A percentile compares a stretch with the other conserved stretches of the same genome.
phyloP scores from a whole-genome alignment of 495 filamentous ascomycete species.

The Glutinoglossum americanum region DNA sequence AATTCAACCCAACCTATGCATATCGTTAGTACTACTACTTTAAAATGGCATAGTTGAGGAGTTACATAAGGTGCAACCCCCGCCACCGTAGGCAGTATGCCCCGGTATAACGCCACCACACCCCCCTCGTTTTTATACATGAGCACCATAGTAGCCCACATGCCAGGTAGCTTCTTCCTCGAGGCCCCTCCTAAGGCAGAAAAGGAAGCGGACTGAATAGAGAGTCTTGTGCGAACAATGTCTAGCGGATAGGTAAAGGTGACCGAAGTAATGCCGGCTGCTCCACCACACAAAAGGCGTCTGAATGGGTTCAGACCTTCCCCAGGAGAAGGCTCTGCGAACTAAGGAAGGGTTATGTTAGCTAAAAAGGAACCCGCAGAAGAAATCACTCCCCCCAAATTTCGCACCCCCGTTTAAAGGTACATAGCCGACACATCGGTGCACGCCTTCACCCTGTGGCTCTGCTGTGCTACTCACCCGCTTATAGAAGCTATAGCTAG shows the following conservation, averaged over 20 bases:
- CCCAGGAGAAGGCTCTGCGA: slow-evolving; percentile 52
- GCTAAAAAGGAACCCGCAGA: neutral
- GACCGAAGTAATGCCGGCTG: slow-evolving; percentile 88
- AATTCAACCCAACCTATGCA: slow-evolving; percentile 74
- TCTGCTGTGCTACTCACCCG: slow-evolving; percentile 32
- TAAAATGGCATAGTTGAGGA: neutral
- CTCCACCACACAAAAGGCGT: slow-evolving; percentile 64
- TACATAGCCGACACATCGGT: neutral
- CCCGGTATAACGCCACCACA: slow-evolving; percentile 62
- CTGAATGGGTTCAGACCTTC: slow-evolving; percentile 42
- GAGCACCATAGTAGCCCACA: slow-evolving; percentile 60
- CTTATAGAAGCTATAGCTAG: slow-evolving; percentile 94
- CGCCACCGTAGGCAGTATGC: slow-evolving; percentile 80
- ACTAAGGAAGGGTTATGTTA: slow-evolving; percentile 21
- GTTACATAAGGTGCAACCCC: slow-evolving; percentile 85
- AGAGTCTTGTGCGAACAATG: slow-evolving; percentile 85
- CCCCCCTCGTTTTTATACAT: slow-evolving; percentile 93
- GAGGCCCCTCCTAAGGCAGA: slow-evolving; percentile 36
- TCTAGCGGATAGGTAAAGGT: slow-evolving; percentile 66
- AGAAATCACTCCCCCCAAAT: neutral
- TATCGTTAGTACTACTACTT: slow-evolving; percentile 10
- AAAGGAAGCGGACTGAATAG: slow-evolving; percentile 92
- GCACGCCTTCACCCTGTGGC: neutral
- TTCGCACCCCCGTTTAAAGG: neutral
- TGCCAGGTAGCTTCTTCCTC: slow-evolving; percentile 57